Evolutionary conservation across 2,329 filamentous ascomycete genomes (phyloP), one percentile per base, ranked within the genome.

Genomic region (Aureobasidium zeae): DNA sequence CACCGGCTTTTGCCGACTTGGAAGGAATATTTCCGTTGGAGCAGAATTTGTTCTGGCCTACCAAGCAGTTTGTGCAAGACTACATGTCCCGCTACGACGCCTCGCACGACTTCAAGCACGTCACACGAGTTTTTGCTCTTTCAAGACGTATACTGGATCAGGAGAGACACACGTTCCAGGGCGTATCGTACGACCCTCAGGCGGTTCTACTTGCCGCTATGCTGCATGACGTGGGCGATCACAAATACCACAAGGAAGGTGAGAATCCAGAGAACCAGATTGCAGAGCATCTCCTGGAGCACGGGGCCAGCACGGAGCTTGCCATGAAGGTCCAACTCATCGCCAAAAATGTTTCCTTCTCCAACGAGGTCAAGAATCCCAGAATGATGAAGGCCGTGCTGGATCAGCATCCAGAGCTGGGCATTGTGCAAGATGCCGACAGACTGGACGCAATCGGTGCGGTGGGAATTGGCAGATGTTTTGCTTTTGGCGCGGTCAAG

Each of bases 401-500:
- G n/a, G 59, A 58, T 5, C 57, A 64, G 21, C 69, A 83, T 58
- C 85, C 85, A 1, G 86, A 91, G 61, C 67, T 91, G 24, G 87
- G 77, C 0, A 76, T 94, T 35, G 86, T 95, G 22, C 88, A 95
- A 64, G 89, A 95, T 62, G 88, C 88, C 3, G 89, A 95, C 66
- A 73, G 88, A 5, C 69, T 96, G n/a, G 89, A 96, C 64, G 84
- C 87, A 3, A 79, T 95, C 37, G 89, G 88, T 1, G 86, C 84
- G 0, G 76, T 95, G 21, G 89, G 89, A 0, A 80, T 94, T 45
- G 88, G 77, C 2, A 70, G 89, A 31, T 77, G 76, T 29, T 88
- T 91, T 59, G 79, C 81, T 0, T 95, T 79, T 59, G 77, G 82
- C 0, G 87, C 81, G 0, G 81, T 79, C 9, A 77, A 73, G 60